A percentile compares a stretch with the other conserved stretches of the same genome.
phyloP scores from a whole-genome alignment of 306 rosid genomes.

The Dalbergia oliveri region DNA sequence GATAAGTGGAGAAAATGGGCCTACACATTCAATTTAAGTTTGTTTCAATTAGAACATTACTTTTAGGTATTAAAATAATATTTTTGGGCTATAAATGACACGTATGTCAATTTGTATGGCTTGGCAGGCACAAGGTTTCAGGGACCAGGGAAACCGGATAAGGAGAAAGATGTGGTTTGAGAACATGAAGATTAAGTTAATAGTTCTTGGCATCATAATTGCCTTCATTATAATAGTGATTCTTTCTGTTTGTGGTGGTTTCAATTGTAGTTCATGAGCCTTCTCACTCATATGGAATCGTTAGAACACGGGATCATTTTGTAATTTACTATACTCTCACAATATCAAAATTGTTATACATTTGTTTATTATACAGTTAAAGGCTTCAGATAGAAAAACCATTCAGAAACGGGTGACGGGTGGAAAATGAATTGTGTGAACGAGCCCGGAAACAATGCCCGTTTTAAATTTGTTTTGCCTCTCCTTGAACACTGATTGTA shows the following conservation, averaged over 20 bases:
- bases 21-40: no score
- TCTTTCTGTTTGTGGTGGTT: conserved; percentile 69
- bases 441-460: no score
- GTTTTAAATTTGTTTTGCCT: no score
- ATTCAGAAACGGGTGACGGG: no score
- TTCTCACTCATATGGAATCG: background rate
- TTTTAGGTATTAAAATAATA: no score
- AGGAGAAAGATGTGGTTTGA: conserved; percentile 81
- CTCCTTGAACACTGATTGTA: no score
- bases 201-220: conserved; percentile 67
- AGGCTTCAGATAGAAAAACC: no score
- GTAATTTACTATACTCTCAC: background rate
- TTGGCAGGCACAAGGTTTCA: conserved; percentile 76
- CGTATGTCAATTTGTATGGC: conserved; percentile 19
- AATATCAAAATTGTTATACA: no score
- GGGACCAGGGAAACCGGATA: conserved; percentile 75
- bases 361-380: no score
- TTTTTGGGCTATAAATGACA: conserved; percentile 1
- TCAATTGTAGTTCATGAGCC: conserved; percentile 48
- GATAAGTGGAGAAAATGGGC: no score
- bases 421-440: no score
- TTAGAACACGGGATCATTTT: conserved; percentile 2
- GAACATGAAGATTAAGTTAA: conserved; percentile 81
- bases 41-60: no score
- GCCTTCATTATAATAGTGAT: conserved; percentile 73